Conservation (phyloP, 129 eudicot species). For the Ambrosia artemisiifolia region DNA sequence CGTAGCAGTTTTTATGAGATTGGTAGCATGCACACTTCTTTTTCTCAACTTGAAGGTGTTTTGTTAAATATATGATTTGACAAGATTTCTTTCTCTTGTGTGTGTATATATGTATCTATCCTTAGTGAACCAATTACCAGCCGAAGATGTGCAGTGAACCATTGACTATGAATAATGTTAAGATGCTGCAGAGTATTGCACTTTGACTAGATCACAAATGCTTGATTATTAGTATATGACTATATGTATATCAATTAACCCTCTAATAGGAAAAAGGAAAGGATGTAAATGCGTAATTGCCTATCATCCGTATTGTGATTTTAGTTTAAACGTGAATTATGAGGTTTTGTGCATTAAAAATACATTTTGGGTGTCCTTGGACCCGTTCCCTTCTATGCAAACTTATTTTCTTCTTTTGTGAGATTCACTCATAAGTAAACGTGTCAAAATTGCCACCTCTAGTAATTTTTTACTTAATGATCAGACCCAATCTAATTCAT, state of each 20-base stretch:
- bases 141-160: neutral
- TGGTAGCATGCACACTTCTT: neutral
- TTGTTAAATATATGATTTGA: neutral
- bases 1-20: neutral
- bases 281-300: neutral
- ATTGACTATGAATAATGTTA: neutral
- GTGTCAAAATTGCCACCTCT: constrained; percentile 2
- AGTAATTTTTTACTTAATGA: neutral
- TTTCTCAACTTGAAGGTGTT: neutral
- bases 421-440: too few species aligned
- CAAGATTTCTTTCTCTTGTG: neutral
- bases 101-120: neutral
- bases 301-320: neutral
- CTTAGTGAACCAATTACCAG: neutral
- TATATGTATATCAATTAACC: too few species aligned
- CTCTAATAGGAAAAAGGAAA: too few species aligned
- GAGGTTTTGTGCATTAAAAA: neutral
- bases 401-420: too few species aligned
- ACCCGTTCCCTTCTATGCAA: neutral
- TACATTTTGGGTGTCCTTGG: neutral
- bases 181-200: constrained; percentile 5
- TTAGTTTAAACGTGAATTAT: neutral
- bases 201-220: neutral
- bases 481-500: neutral
- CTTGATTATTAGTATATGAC: too few species aligned